These are phyloP conservation scores for Penicillium roqueforti DNA, from an alignment of 495 filamentous ascomycete genomes.

Conservation along the genomic window DNA sequence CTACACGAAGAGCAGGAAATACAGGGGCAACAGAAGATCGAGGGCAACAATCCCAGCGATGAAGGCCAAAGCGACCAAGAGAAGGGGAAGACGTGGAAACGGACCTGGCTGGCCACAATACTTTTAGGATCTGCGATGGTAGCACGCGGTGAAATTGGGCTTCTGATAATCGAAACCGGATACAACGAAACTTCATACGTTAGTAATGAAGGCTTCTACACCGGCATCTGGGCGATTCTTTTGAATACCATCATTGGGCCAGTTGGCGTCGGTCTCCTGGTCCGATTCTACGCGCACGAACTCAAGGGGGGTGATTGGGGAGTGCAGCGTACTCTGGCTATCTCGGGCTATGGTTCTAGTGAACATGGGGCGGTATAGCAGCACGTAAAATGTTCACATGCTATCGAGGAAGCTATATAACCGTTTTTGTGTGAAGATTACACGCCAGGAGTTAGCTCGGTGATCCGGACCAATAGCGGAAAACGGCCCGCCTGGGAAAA, in stretches of 20 bases:
- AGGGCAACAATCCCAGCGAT: not conserved
- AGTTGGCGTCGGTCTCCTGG: slow-evolving; percentile 56
- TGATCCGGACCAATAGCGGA: too few species aligned
- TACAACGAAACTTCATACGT: slow-evolving; percentile 38
- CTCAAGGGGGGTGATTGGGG: slow-evolving; percentile 31
- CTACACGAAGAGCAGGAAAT: not conserved
- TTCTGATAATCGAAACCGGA: slow-evolving; percentile 68
- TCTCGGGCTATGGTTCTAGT: not conserved
- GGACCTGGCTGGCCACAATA: slow-evolving; percentile 46
- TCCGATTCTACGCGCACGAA: slow-evolving; percentile 30
- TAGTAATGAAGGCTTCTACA: slow-evolving; percentile 49
- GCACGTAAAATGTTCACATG: too few species aligned
- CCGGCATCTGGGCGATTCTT: slow-evolving; percentile 69
- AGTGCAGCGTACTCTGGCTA: slow-evolving; percentile 11
- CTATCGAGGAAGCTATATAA: too few species aligned
- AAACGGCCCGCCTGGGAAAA: too few species aligned
- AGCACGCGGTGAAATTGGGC: slow-evolving; percentile 72
- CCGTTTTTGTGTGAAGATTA: too few species aligned
- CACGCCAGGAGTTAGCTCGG: too few species aligned
- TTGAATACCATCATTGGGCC: slow-evolving; percentile 73
- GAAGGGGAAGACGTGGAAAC: slow-evolving; percentile 4
- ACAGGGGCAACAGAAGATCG: not conserved
- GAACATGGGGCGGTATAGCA: not conserved
- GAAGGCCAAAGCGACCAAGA: not conserved
- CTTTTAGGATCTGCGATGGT: slow-evolving; percentile 62